phyloP scores from a whole-genome alignment of 2,329 filamentous ascomycete species.

The Cordyceps militaris region DNA sequence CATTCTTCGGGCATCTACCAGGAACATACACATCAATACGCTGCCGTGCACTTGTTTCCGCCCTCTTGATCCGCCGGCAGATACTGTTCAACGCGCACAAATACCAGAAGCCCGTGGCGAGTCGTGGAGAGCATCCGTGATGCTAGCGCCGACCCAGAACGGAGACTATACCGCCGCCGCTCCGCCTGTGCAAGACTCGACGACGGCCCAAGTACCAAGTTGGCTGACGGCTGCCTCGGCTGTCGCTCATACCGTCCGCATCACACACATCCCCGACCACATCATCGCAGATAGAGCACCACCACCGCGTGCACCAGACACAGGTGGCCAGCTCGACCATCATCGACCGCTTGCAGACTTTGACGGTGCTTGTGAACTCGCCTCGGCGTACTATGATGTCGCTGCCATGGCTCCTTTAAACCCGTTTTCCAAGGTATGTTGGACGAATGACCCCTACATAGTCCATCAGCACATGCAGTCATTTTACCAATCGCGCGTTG shows the following conservation, averaged over 20 bases:
- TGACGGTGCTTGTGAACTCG: slow-evolving; percentile 13
- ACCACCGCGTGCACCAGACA: neutral
- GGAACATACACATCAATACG: neutral
- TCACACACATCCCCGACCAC: slow-evolving; percentile 1
- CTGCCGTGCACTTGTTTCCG: neutral
- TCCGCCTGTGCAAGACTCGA: neutral
- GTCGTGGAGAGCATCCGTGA: neutral
- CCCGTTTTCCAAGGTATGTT: slow-evolving; percentile 46
- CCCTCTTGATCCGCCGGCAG: neutral
- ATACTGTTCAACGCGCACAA: no score
- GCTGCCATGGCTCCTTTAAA: slow-evolving; percentile 51
- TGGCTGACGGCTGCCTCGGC: slow-evolving; percentile 10
- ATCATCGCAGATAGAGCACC: neutral
- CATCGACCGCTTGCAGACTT: neutral
- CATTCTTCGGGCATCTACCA: no score
- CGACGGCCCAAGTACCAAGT: neutral
- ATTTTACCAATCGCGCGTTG: neutral
- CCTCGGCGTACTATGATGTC: slow-evolving; percentile 50
- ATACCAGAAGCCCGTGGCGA: neutral
- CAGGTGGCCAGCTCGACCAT: neutral
- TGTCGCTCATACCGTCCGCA: slow-evolving; percentile 7
- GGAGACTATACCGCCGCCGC: neutral
- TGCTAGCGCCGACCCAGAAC: slow-evolving; percentile 5
- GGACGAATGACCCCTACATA: no score
- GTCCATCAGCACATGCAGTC: neutral